Evolutionary conservation across 2,329 filamentous ascomycete genomes (phyloP).

Genomic region (Pestalotiopsis sp.): DNA sequence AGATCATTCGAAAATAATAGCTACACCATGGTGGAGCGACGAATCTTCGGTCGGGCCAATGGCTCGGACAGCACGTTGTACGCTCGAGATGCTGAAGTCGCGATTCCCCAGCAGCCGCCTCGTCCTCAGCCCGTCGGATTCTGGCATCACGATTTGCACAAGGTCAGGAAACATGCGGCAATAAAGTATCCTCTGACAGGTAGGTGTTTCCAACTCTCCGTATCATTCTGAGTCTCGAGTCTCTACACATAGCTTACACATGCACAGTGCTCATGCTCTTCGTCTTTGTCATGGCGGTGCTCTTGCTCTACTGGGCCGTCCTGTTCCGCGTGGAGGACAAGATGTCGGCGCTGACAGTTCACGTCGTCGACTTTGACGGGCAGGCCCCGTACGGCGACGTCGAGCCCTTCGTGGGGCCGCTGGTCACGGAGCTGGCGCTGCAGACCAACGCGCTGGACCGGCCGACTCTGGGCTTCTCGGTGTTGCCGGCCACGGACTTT

Average conservation of each 20-base stretch:
- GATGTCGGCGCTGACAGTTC: conserved; percentile 50
- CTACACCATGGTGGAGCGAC: not conserved
- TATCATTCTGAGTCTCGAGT: not conserved
- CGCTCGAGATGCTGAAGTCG: not conserved
- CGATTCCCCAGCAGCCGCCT: conserved; percentile 17
- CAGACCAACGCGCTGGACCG: conserved; percentile 37
- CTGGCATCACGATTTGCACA: conserved; percentile 39
- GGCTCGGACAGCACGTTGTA: not conserved
- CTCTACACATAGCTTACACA: not conserved
- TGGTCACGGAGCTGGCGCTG: conserved; percentile 47
- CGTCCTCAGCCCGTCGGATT: conserved; percentile 43
- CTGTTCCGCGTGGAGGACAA: conserved; percentile 55
- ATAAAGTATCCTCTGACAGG: conserved; percentile 29
- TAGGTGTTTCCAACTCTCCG: conserved; percentile 6
- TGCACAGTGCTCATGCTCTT: conserved; percentile 50
- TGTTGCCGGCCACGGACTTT: conserved; percentile 53
- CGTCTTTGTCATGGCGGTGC: conserved; percentile 54
- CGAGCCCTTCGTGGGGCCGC: conserved; percentile 58
- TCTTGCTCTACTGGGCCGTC: conserved; percentile 65
- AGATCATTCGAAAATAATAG: not conserved
- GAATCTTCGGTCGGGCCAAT: not conserved
- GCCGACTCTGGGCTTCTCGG: conserved; percentile 51
- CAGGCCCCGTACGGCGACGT: conserved; percentile 52
- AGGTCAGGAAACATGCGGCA: conserved; percentile 29
- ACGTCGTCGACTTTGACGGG: conserved; percentile 67